phyloP scores from a whole-genome alignment of 805 yeast genomes.

The Metschnikowia lunata region DNA sequence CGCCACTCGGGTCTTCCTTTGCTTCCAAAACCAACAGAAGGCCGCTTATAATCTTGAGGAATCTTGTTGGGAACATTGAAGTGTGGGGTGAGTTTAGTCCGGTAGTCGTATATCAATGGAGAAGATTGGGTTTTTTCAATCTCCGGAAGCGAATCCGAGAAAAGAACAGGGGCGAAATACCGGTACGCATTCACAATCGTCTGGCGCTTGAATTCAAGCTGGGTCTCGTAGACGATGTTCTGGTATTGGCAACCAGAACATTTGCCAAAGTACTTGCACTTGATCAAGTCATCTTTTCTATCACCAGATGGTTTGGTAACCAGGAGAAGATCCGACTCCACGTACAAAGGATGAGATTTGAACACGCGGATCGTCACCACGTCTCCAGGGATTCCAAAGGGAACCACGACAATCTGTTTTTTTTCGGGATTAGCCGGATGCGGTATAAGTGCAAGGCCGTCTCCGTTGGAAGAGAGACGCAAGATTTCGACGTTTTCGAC shows the following conservation, averaged over 20 bases:
- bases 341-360: slow-evolving; percentile 71
- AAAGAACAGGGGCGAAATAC: slow-evolving; percentile 61
- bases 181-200: slow-evolving; percentile 81
- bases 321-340: slow-evolving; percentile 67
- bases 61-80: slow-evolving; percentile 69
- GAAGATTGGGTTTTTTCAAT: slow-evolving; percentile 66
- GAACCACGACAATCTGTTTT: slow-evolving; percentile 69
- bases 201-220: slow-evolving; percentile 63
- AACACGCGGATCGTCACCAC: slow-evolving; percentile 62
- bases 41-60: slow-evolving; percentile 39
- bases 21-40: slow-evolving; percentile 85
- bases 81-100: slow-evolving; percentile 96
- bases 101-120: slow-evolving; percentile 70
- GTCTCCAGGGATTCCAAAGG: slow-evolving; percentile 89
- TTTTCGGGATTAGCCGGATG: slow-evolving; percentile 47
- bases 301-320: slow-evolving; percentile 34
- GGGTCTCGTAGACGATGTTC: slow-evolving; percentile 66
- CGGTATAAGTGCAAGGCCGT: slow-evolving; percentile 69
- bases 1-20: slow-evolving; percentile 79
- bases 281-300: slow-evolving; percentile 56
- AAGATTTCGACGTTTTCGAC: slow-evolving; percentile 56
- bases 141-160: slow-evolving; percentile 47
- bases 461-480: slow-evolving; percentile 73
- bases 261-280: slow-evolving; percentile 81
- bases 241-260: slow-evolving; percentile 97